Evolutionary conservation across 1,284 basidiomycete genomes (phyloP), one percentile per base, ranked within the genome.

Genomic region (Pisolithus thermaeus): DNA sequence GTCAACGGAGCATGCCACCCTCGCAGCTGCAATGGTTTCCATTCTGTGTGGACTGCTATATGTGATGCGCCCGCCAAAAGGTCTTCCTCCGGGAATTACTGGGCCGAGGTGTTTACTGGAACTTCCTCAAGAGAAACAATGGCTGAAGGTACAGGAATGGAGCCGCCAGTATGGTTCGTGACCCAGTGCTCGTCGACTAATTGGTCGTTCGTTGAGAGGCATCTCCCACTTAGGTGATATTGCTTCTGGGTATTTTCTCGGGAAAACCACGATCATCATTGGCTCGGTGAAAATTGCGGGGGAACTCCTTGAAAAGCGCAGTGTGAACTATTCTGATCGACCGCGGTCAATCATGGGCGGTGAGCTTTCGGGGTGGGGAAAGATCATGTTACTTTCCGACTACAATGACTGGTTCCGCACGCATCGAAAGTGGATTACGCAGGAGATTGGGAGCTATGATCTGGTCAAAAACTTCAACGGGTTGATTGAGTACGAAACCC

Each of bases 361-460:
- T 4, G 58, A 62, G 42, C 52, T 66, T 3, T 55, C 52, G 7
- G 66, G 63, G 12, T 67, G 65, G 67, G 56, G 56, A 14, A 56
- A 64, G 27, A 56, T 60, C 4, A 58, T 67, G 55, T 55, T 61
- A 7, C 57, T 70, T 4, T 55, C 53, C 25, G 56, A 58, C 11
- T 64, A 61, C 27, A 55, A 59, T 7, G 52, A 62, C 2, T 58
- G 61, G 45, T 59, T 64, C 49, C 51, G 58, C 18, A 22, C 32
- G 1, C 60, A 61, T 20, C 56, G 61, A 28, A 61, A 59, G 35
- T 62, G 54, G 46, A 45, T 68, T 16, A 52, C 60, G 0, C 59
- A 81, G 50, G 57, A 59, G 1, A 57, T 70, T 12, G 64, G 69
- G 2, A 59, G 55, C 14, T 50, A 56, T 14, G 50, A 59, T 4